Evolutionary conservation across 2,329 filamentous ascomycete species (phyloP), one percentile per base, ranked within the genome.

Genomic region (Penicillium brevicompactum): DNA sequence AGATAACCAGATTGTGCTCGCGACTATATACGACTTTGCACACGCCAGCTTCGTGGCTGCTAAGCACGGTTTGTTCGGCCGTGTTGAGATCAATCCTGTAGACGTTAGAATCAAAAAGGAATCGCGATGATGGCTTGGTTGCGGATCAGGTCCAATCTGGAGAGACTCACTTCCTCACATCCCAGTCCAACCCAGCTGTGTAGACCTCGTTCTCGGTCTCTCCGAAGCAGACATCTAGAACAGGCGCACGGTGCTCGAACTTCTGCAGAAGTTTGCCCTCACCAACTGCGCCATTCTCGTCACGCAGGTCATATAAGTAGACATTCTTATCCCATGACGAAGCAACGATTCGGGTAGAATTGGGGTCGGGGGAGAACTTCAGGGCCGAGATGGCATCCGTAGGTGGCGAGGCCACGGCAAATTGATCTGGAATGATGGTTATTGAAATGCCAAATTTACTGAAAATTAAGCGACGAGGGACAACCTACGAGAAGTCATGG

Each of bases 281-380:
- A 22, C 82, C 83, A 37, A 83, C 80, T 60, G 83, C 81, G 21
- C 71, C 73, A 48, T 82, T 82, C 58, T 79, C 78, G 44, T 76
- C 75, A 16, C 80, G 77, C 56, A 88, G 83, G 70, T 96, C 90
- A 80, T 97, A 97, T 49, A 93, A 82, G 75, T 97, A 96, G 53
- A 96, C 86, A 72, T 91, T 86, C 75, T 87, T 91, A 76, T 97
- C 93, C 94, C 94, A 99, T 53, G 92, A 96, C 10, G 92, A 89
- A 65, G 93, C 92, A n/a, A 95, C 84, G 37, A 99, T 83, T 65
- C 87, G 88, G 51, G 87, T 83, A n/a, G 87, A 86, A 58, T 82
- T 77, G 22, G 91, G 89, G 61, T 82, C 78, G 34, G 91, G 90
- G 62, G 92, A 91, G 81, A 96, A 99, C 69, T 86, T 86, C 68